These are phyloP conservation scores for Syzygium grande DNA, from an alignment of 345 rosid species.

Conservation along the genomic window DNA sequence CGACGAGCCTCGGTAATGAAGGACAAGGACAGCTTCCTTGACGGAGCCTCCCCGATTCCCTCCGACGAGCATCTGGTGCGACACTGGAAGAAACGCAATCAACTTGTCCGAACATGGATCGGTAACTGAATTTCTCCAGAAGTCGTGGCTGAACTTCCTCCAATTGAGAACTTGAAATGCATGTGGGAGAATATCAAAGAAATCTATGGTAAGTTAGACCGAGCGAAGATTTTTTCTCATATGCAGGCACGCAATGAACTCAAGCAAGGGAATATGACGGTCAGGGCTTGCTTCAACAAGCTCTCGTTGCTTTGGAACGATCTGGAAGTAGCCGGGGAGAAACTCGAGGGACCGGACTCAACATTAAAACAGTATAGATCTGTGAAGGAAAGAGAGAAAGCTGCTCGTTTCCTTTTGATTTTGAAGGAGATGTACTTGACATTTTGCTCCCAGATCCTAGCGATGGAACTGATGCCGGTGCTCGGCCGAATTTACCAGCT, in stretches of 20 bases:
- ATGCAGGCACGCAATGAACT: background rate
- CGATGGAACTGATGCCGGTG: background rate
- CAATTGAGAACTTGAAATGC: background rate
- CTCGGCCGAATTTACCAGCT: background rate
- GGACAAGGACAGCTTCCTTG: background rate
- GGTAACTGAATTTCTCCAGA: background rate
- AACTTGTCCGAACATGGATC: background rate
- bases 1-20: background rate
- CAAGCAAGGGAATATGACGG: background rate
- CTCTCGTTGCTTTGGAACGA: background rate
- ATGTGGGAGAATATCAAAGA: background rate
- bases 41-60: background rate
- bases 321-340: accelerated
- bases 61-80: background rate
- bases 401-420: background rate
- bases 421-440: background rate
- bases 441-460: accelerated
- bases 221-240: background rate
- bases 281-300: background rate
- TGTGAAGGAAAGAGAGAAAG: too few species aligned
- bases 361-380: too few species aligned
- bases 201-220: background rate
- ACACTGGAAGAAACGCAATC: background rate
- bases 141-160: accelerated
- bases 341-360: too few species aligned